Conservation (phyloP, 2,329 filamentous ascomycete species). For the Neofusicoccum umdonicola region DNA sequence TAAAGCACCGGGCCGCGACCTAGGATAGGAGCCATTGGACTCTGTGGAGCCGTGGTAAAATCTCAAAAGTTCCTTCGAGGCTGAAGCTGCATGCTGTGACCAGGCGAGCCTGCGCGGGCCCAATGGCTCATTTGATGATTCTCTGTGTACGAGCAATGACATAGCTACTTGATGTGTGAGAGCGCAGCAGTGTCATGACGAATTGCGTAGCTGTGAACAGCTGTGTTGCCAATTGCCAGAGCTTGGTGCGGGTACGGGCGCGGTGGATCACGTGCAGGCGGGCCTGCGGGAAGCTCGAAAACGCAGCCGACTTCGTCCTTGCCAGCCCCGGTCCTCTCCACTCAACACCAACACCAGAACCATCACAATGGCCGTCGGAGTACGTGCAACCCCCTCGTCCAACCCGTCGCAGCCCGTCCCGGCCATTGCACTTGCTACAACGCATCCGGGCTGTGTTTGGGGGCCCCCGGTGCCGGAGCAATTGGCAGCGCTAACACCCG, state of each 20-base stretch:
- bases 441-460: conserved; percentile 25
- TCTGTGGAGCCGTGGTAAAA: conserved; percentile 16
- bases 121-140: neutral
- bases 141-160: neutral
- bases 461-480: conserved; percentile 10
- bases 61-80: conserved; percentile 17
- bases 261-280: conserved; percentile 8
- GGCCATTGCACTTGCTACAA: conserved; percentile 21
- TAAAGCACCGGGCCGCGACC: conserved; percentile 7
- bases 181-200: neutral
- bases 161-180: neutral
- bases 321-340: conserved; percentile 45
- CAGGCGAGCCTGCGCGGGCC: neutral
- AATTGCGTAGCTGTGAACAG: neutral
- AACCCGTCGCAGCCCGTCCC: conserved; percentile 6
- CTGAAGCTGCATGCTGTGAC: neutral
- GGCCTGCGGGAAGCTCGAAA: conserved; percentile 17
- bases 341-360: conserved; percentile 35
- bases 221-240: neutral
- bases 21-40: conserved; percentile 13
- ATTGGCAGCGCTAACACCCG: conserved; percentile 27
- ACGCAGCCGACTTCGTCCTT: conserved; percentile 27
- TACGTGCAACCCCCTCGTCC: conserved; percentile 31
- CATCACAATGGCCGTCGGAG: conserved; percentile 46
- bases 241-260: neutral